Evolutionary conservation across 1,284 basidiomycete genomes (phyloP), one percentile per base, ranked within the genome.

Genomic region (Tilletiaria anomala): DNA sequence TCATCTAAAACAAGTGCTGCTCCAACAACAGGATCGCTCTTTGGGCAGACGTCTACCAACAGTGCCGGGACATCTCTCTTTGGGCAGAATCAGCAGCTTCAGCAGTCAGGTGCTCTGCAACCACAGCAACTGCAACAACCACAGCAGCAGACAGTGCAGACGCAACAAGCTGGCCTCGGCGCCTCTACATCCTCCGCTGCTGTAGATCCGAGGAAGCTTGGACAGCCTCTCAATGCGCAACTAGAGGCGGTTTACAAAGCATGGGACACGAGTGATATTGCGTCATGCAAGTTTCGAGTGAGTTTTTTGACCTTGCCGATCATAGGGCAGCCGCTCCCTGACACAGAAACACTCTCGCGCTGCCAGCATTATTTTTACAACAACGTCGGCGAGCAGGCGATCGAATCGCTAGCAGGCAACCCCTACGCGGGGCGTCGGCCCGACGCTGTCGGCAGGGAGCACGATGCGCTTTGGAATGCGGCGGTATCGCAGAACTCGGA

Each of bases 401-500:
- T 2, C 47, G 47, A 34, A 51, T 52, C 26, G 34, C 47, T 0
- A 37, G 43, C n/a, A n/a, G 19, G 26, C 10, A 59, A 55, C 16
- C 47, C 54, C 21, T 54, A 54, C 23, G 44, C 47, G 18, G 55
- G 57, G 8, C 42, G 62, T 6, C 40, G 60, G 6, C 43, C 49
- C 2, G 62, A 64, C 36, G 62, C 62, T 0, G 48, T 61, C 0
- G 62, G 62, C 1, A 49, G 55, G 3, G 46, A 52, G 50, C 62
- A 65, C 42, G 62, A 65, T 29, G 48, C 47, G 32, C 48, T 65
- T 1, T 65, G 62, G 62, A 33, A 35, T 3, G 49, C 51, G 10
- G 61, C 62, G 2, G 41, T 63, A 21, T 43, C 48, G 12, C 54
- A 60, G 22, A 63, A 64, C 29, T 61, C 62, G 5, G 59, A 65